A percentile compares a stretch with the other conserved stretches of the same genome.
Evolutionary conservation across 768 basidiomycete genomes (phyloP).

Genomic region (Astraeus odoratus): DNA sequence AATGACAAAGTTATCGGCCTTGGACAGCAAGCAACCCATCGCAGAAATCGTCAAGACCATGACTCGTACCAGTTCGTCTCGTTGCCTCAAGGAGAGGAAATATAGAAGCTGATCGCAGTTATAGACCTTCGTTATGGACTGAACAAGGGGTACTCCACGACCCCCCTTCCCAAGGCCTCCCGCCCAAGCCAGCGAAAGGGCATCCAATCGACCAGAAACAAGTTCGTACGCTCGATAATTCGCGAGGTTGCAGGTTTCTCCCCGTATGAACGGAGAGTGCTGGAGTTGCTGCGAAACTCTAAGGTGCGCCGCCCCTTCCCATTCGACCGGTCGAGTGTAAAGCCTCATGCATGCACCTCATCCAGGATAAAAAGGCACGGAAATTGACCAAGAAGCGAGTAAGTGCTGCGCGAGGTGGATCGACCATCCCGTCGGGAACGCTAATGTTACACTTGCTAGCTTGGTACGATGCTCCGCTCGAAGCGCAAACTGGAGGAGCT

Average conservation of each 20-base stretch:
- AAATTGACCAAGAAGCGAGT: slow-evolving; percentile 99
- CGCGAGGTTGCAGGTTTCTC: slow-evolving; percentile 98
- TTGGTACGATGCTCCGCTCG: slow-evolving; percentile 96
- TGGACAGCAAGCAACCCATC: slow-evolving; percentile 23
- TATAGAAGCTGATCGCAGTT: slow-evolving; percentile 8
- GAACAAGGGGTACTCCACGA: slow-evolving; percentile 88
- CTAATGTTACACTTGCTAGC: slow-evolving; percentile 36
- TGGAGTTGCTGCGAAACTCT: slow-evolving; percentile 97
- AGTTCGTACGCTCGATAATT: slow-evolving; percentile 88
- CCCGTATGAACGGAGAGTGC: slow-evolving; percentile 93
- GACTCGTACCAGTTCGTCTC: slow-evolving; percentile 66
- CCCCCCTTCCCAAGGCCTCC: slow-evolving; percentile 63
- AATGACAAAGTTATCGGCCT: slow-evolving; percentile 17
- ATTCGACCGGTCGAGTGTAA: slow-evolving; percentile 2
- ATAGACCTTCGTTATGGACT: slow-evolving; percentile 78
- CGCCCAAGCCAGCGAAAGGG: slow-evolving; percentile 94
- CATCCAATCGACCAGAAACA: slow-evolving; percentile 79
- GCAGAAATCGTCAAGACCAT: slow-evolving; percentile 60
- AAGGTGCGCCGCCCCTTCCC: slow-evolving; percentile 54
- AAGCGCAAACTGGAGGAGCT: slow-evolving; percentile 99
- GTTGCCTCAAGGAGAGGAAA: background rate
- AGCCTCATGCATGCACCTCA: background rate
- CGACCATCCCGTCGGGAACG: background rate
- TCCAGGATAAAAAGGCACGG: slow-evolving; percentile 95
- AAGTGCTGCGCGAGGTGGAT: slow-evolving; percentile 26